Percentiles rank a stretch among this genome's conserved stretches.
These are phyloP conservation scores for Gaeumannomyces sp. DNA, from an alignment of 2,329 filamentous ascomycete genomes.

Conservation along the genomic window DNA sequence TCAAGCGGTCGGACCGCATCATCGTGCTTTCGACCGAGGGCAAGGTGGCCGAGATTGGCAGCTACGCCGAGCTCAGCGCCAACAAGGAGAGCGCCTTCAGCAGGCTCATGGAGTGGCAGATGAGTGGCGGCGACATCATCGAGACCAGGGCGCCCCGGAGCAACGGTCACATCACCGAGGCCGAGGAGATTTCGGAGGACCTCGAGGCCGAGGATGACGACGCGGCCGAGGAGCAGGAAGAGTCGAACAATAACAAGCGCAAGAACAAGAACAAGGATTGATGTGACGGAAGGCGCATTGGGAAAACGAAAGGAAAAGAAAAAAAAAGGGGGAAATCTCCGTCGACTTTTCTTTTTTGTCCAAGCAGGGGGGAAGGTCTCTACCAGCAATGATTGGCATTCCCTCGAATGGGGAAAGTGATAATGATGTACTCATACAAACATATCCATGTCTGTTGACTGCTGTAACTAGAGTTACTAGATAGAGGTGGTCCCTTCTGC, in stretches of 20 bases:
- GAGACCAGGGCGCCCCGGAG: conserved; percentile 24
- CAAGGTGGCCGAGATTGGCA: conserved; percentile 83
- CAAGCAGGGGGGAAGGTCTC: neutral
- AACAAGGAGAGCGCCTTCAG: conserved; percentile 79
- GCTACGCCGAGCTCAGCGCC: conserved; percentile 68
- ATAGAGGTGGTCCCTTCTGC: neutral
- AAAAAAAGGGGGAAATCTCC: neutral
- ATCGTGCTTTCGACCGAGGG: conserved; percentile 86
- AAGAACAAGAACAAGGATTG: neutral
- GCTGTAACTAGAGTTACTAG: neutral
- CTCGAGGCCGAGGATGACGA: conserved; percentile 34
- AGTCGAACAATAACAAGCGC: neutral
- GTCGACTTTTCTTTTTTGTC: neutral
- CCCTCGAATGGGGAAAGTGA: no score
- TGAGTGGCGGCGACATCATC: conserved; percentile 71
- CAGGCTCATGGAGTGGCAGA: conserved; percentile 98
- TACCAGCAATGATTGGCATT: neutral
- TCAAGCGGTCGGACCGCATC: conserved; percentile 91
- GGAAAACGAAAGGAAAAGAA: neutral
- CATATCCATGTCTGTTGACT: neutral
- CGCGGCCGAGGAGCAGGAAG: conserved; percentile 19
- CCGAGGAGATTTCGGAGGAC: conserved; percentile 46
- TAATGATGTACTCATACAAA: neutral
- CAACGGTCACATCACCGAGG: conserved; percentile 40
- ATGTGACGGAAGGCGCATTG: neutral